Percentiles rank a stretch among this genome's conserved stretches.
These are phyloP conservation scores for Quercus lobata DNA, from an alignment of 331 rosid species.

Conservation along the genomic window DNA sequence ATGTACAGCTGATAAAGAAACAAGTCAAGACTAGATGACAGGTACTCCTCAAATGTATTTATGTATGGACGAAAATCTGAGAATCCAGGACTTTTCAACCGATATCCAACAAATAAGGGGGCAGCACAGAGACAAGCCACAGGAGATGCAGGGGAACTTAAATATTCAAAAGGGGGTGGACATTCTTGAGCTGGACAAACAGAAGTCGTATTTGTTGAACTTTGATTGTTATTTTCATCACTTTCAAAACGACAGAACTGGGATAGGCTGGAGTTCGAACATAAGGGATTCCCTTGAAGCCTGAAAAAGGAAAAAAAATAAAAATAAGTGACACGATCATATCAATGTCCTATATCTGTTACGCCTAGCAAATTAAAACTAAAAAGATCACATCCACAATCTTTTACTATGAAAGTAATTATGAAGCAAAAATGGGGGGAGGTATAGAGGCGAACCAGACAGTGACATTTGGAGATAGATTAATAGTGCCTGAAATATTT, in stretches of 20 bases:
- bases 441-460: slow-evolving; percentile 55
- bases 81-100: slow-evolving; percentile 93
- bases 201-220: slow-evolving; percentile 21
- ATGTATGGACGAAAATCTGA: slow-evolving; percentile 49
- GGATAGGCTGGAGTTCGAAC: slow-evolving; percentile 32
- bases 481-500: slow-evolving; percentile 46
- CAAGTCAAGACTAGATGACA: slow-evolving; percentile 45
- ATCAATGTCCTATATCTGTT: background rate
- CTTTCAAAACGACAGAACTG: slow-evolving; percentile 52
- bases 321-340: background rate
- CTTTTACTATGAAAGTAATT: slow-evolving; percentile 4
- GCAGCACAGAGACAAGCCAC: slow-evolving; percentile 58
- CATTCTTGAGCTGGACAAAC: slow-evolving; percentile 46
- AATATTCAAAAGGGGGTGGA: slow-evolving; percentile 60
- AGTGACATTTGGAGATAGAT: slow-evolving; percentile 62
- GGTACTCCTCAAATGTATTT: slow-evolving; percentile 29
- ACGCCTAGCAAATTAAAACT: background rate
- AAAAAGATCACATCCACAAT: slow-evolving; percentile 3
- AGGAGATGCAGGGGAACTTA: slow-evolving; percentile 23
- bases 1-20: slow-evolving; percentile 46
- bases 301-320: slow-evolving; percentile 40
- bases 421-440: background rate
- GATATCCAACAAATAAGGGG: slow-evolving; percentile 63
- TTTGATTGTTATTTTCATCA: slow-evolving; percentile 7
- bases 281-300: slow-evolving; percentile 86